phyloP scores from a whole-genome alignment of 495 filamentous ascomycete genomes.

The Talaromyces proteolyticus region DNA sequence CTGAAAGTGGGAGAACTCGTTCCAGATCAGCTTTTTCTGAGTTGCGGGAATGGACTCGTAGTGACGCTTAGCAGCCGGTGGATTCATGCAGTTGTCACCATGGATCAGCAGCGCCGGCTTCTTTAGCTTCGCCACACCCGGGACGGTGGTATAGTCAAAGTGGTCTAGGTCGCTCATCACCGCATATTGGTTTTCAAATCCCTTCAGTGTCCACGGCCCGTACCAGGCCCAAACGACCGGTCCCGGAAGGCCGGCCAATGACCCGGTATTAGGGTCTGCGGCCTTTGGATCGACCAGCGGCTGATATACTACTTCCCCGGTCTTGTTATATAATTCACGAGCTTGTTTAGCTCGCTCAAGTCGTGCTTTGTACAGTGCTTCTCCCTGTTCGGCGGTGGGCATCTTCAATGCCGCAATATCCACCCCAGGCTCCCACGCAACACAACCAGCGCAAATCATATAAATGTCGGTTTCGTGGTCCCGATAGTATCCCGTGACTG shows the following conservation, averaged over 20 bases:
- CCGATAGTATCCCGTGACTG: slow-evolving; percentile 17
- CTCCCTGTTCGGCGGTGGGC: slow-evolving; percentile 16
- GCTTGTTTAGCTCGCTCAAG: slow-evolving; percentile 14
- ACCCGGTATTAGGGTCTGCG: slow-evolving; percentile 14
- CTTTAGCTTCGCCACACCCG: slow-evolving; percentile 15
- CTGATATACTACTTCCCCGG: slow-evolving; percentile 16
- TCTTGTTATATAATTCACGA: slow-evolving; percentile 13
- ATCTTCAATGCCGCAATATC: slow-evolving; percentile 14
- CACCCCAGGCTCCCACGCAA: slow-evolving; percentile 12
- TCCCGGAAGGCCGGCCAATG: slow-evolving; percentile 14
- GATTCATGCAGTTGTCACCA: slow-evolving; percentile 19
- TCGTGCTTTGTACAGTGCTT: slow-evolving; percentile 14
- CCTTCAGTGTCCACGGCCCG: slow-evolving; percentile 17
- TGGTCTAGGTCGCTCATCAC: slow-evolving; percentile 19
- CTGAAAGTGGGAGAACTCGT: slow-evolving; percentile 18
- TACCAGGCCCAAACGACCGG: slow-evolving; percentile 19
- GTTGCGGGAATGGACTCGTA: slow-evolving; percentile 15
- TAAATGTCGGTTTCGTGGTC: slow-evolving; percentile 18
- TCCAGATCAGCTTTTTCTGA: slow-evolving; percentile 18
- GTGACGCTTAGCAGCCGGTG: slow-evolving; percentile 15
- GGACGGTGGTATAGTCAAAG: slow-evolving; percentile 15
- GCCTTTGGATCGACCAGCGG: slow-evolving; percentile 16
- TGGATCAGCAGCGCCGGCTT: slow-evolving; percentile 17
- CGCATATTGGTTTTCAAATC: slow-evolving; percentile 17
- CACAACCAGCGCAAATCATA: slow-evolving; percentile 19